These are phyloP conservation scores for Ilex paraguariensis DNA, from an alignment of 305 asterid genomes.

Conservation along the genomic window DNA sequence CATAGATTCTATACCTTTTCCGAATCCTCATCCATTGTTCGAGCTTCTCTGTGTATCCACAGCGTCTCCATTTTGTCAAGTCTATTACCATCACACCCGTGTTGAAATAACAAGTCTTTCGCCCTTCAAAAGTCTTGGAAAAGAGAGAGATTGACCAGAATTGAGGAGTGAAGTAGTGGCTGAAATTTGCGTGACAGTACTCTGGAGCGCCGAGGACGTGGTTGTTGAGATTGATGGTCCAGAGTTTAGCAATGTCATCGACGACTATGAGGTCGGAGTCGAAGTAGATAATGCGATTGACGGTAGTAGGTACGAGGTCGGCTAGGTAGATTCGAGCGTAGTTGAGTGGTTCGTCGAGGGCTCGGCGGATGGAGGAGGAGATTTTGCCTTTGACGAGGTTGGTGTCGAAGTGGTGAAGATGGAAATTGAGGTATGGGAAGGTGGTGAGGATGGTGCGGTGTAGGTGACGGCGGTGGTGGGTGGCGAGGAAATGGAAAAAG, in stretches of 20 bases:
- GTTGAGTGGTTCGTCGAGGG: conserved; percentile 79
- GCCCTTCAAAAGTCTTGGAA: conserved; percentile 30
- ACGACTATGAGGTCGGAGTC: conserved; percentile 81
- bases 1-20: conserved; percentile 56
- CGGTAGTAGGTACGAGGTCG: conserved; percentile 47
- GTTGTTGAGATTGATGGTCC: conserved; percentile 43
- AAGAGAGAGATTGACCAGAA: conserved; percentile 55
- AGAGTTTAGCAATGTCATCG: conserved; percentile 61
- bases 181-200: conserved; percentile 73
- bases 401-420: conserved; percentile 60
- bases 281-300: conserved; percentile 60
- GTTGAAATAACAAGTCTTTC: conserved; percentile 65
- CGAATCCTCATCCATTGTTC: conserved; percentile 77
- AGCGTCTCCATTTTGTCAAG: conserved; percentile 45
- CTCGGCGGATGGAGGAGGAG: conserved; percentile 78
- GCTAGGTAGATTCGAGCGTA: conserved; percentile 83
- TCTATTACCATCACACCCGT: conserved; percentile 89
- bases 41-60: conserved; percentile 39
- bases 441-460: conserved; percentile 47
- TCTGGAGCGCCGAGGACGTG: conserved; percentile 69
- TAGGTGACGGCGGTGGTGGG: conserved; percentile 40
- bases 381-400: conserved; percentile 52
- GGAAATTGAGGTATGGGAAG: conserved; percentile 69
- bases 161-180: conserved; percentile 49
- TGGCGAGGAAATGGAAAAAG: conserved; percentile 64